These are phyloP conservation scores for Alternaria sp. DNA, from an alignment of 2,329 filamentous ascomycete species.

Conservation along the genomic window DNA sequence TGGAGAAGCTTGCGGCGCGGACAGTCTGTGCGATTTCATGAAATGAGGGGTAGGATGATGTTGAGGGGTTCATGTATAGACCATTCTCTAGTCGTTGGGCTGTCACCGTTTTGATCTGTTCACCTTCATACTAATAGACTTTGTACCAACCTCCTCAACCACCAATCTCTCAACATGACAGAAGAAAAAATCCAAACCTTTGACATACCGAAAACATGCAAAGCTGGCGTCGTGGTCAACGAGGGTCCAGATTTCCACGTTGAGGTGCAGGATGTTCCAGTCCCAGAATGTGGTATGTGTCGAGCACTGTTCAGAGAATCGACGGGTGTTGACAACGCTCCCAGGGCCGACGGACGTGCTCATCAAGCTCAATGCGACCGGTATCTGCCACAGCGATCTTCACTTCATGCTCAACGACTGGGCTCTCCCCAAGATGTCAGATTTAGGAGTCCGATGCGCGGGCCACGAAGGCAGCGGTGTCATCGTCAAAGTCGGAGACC, in stretches of 20 bases:
- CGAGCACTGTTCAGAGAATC: not conserved
- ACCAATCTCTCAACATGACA: constrained; percentile 23
- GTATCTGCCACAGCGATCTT: constrained; percentile 64
- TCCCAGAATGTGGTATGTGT: constrained; percentile 55
- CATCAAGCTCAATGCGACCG: constrained; percentile 64
- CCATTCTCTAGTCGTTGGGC: not conserved
- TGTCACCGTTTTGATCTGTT: not conserved
- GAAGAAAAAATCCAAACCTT: constrained; percentile 37
- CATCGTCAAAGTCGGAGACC: constrained; percentile 62
- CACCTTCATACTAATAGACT: not conserved
- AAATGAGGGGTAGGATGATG: constrained; percentile 1
- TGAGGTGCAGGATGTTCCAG: constrained; percentile 55
- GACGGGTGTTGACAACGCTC: constrained; percentile 2
- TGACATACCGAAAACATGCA: constrained; percentile 58
- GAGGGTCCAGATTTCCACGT: constrained; percentile 58
- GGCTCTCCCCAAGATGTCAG: constrained; percentile 48
- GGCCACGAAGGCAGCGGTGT: constrained; percentile 66
- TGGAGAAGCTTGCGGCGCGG: not conserved
- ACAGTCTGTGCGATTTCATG: not conserved
- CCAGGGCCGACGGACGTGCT: constrained; percentile 62
- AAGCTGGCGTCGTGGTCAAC: constrained; percentile 61
- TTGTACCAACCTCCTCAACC: not conserved
- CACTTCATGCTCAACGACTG: constrained; percentile 65
- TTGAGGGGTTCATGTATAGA: constrained; percentile 5
- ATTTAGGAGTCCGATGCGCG: constrained; percentile 54